Base-by-base conservation (phyloP, 495 filamentous ascomycete species). In the Diplogelasinospora grovesii region DNA sequence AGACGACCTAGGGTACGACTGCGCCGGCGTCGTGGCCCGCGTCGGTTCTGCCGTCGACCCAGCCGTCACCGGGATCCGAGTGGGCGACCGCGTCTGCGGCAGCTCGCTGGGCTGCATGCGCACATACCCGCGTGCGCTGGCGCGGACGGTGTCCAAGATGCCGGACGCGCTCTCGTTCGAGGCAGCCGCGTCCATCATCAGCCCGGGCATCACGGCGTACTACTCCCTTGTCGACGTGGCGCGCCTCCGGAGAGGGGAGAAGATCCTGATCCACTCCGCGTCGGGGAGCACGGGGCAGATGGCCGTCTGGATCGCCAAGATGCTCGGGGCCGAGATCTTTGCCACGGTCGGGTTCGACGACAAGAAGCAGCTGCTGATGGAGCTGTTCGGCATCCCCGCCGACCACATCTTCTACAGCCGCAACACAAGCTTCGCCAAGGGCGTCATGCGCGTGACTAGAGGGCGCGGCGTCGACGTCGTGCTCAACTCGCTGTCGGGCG, bases 211-310 rank as follows among this genome's bases (percentile, higher is more conserved):
- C 6, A 80, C 78, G 0, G 77, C 75, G 0, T 71, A 69, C 25
- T 69, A 81, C 39, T 59, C 68, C 0, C 47, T 73, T 15, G 13
- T 60, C 15, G 39, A 68, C 8, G 35, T 63, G 6, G 68, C 59
- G 2, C 46, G 59, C 6, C 34, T 73, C 4, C 23, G 31, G 6
- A 52, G 60, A 22, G 73, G 57, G 3, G 70, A 81, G 34, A 68
- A 56, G n/a, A 60, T 81, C 4, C 60, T 83, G 8, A 74, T 83
- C 24, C 74, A 81, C 43, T 63, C 62, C 0, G 78, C 64, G 8
- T 53, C 74, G 1, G 71, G 73, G 14, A 66, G 63, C 11, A 48
- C 74, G 0, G 77, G 75, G 19, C 69, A 74, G 36, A 69, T 70
- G 10, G 62, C 71, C 0, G 72, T 81, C 25, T 45, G 54, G 16